Evolutionary conservation across 192 early-diverging fungal genomes (phyloP), one percentile per base, ranked within the genome.

Genomic region (Backusella circina): DNA sequence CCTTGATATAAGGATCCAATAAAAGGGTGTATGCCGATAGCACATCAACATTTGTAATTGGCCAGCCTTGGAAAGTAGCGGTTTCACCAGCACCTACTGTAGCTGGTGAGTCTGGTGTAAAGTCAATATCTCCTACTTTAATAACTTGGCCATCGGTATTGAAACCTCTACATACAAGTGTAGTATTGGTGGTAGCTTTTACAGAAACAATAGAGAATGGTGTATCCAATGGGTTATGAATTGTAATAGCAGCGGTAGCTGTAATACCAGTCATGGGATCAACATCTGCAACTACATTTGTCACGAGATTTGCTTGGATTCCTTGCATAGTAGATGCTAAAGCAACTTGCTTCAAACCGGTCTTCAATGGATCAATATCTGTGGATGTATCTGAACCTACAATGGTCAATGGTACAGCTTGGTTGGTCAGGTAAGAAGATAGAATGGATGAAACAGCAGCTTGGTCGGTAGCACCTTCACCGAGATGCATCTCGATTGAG

Each of bases 281-380:
- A 35, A 65, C 0, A 30, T 57, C 32, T 76, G 74, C 15, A 78
- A 16, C 16, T 30, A 70, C 18, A 23, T 35, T 18, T 7, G 38
- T 61, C 28, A 89, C 82, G 12, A 84, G 65, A 66, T 80, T 79
- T 2, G 80, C 77, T 18, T 83, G 66, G 18, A 89, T 77, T 74
- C 88, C 88, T n/a, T 75, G 79, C 37, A 89, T 84, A 5, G 69
- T 31, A 1, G 86, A 74, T 0, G 69, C 37, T 41, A 86, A 51
- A 15, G 81, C 38, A 26, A 89, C 76, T 18, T 80, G 67, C 15
- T 70, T 67, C 16, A 89, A 76, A 33, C 78, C 86, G n/a, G 76
- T 73, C 67, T 83, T 67, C 54, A 88, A 72, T 26, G 85, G 80
- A 12, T 47, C 81, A 37, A 89, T 76, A 5, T n/a, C 26, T 7